A percentile compares a stretch with the other conserved stretches of the same genome.
Conservation (phyloP, 345 rosid species). For the Limnanthes douglasii region DNA sequence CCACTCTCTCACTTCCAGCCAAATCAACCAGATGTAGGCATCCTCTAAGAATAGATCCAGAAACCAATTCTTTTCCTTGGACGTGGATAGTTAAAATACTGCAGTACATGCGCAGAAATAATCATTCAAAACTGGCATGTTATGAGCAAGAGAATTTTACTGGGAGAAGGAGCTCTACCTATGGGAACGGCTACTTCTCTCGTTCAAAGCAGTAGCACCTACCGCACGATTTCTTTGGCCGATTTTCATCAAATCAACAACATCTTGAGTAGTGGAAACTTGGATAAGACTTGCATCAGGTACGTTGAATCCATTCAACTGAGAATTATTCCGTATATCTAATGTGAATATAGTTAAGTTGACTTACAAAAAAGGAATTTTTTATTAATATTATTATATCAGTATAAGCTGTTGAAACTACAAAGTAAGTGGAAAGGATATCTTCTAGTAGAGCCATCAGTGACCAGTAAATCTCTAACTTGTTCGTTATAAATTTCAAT, state of each 20-base stretch:
- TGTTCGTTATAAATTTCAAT: constrained; percentile 97
- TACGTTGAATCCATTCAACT: constrained; percentile 87
- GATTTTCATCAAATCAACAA: constrained; percentile 81
- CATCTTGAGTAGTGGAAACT: constrained; percentile 72
- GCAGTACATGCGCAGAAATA: constrained; percentile 10
- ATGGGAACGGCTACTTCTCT: constrained; percentile 94
- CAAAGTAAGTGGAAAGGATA: constrained; percentile 46
- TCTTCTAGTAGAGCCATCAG: constrained; percentile 84
- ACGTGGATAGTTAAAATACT: constrained; percentile 92
- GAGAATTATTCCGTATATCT: constrained; percentile 88
- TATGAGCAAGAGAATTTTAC: neutral
- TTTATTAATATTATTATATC: neutral
- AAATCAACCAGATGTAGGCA: constrained; percentile 95
- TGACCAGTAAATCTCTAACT: constrained; percentile 82
- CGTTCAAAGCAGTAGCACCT: constrained; percentile 95
- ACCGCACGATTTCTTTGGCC: constrained; percentile 93
- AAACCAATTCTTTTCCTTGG: constrained; percentile 64
- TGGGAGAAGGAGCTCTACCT: constrained; percentile 23
- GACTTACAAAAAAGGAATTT: constrained; percentile 1
- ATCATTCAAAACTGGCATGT: too few relatives aligned
- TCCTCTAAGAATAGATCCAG: constrained; percentile 76
- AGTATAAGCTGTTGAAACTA: neutral
- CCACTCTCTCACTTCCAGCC: constrained; percentile 98
- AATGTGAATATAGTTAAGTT: constrained; percentile 48
- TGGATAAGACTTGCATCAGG: constrained; percentile 92